Conservation (phyloP, 139 green algal species). For the Gonium pectorale region DNA sequence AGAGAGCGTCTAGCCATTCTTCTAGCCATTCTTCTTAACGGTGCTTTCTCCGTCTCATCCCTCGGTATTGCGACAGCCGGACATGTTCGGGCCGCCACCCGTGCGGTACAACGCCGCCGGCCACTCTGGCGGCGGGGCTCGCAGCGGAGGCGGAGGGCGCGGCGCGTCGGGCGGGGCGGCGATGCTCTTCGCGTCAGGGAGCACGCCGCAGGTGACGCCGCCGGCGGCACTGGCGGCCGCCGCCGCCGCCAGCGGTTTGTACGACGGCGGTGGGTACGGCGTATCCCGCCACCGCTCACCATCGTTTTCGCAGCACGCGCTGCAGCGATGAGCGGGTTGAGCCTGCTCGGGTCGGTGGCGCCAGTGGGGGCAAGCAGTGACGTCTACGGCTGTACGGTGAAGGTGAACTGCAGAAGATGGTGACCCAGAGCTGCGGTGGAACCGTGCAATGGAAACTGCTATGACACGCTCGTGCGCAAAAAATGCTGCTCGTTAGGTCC, state of each 20-base stretch:
- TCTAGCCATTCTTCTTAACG: too few species aligned
- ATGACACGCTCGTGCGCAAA: too few species aligned
- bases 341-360: too few species aligned
- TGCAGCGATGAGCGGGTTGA: not conserved
- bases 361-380: too few species aligned
- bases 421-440: too few species aligned
- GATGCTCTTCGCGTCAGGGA: slow-evolving; percentile 2
- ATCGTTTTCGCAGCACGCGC: not conserved
- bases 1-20: too few species aligned
- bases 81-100: not conserved
- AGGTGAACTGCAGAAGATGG: too few species aligned
- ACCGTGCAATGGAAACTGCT: too few species aligned
- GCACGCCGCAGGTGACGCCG: not conserved
- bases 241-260: not conserved
- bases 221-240: not conserved
- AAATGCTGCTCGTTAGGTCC: too few species aligned
- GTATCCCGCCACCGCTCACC: not conserved
- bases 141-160: not conserved
- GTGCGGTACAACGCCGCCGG: not conserved
- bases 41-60: too few species aligned
- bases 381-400: too few species aligned
- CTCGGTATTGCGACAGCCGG: too few species aligned
- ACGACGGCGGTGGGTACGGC: not conserved
- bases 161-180: not conserved
- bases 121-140: not conserved